Conservation (phyloP, 352 stramenopile species). For the Phytopythium kandeliae region DNA sequence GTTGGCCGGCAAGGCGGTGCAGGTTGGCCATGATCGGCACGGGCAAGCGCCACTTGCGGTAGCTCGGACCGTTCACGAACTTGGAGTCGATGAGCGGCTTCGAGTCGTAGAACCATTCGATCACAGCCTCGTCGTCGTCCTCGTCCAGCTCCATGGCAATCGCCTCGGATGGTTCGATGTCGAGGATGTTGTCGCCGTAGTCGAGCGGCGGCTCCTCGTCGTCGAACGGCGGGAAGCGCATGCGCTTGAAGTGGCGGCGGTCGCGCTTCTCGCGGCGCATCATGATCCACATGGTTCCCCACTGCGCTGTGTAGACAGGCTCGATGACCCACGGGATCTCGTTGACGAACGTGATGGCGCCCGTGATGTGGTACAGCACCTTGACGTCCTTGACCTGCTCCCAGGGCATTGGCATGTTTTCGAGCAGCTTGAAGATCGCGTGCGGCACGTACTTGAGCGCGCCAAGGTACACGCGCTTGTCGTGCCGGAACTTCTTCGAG, state of each 20-base stretch:
- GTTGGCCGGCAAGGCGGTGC: slow-evolving; percentile 94
- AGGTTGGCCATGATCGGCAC: slow-evolving; percentile 98
- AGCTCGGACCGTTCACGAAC: slow-evolving; percentile 97
- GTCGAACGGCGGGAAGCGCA: slow-evolving; percentile 99
- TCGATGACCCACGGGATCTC: slow-evolving; percentile 99
- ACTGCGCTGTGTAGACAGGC: slow-evolving; percentile 99
- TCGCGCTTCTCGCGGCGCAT: slow-evolving; percentile 99
- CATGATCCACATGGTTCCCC: slow-evolving; percentile 99
- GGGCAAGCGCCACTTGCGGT: slow-evolving; percentile 95
- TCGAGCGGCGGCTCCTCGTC: slow-evolving; percentile 98
- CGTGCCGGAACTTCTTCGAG: slow-evolving; percentile 98
- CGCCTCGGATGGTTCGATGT: slow-evolving; percentile 94
- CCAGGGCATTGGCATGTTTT: slow-evolving; percentile 99
- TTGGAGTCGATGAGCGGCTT: slow-evolving; percentile 89
- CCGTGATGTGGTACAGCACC: slow-evolving; percentile 99
- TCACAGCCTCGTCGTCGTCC: slow-evolving; percentile 92
- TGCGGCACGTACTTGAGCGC: slow-evolving; percentile 99
- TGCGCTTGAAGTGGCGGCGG: slow-evolving; percentile 98
- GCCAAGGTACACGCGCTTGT: slow-evolving; percentile 99
- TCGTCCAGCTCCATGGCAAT: slow-evolving; percentile 97
- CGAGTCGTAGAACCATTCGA: slow-evolving; percentile 99
- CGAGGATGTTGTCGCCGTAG: slow-evolving; percentile 96
- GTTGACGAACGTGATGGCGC: slow-evolving; percentile 99
- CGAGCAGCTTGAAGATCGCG: slow-evolving; percentile 98
- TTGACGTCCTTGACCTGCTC: slow-evolving; percentile 99